Percentiles rank a stretch among this genome's conserved stretches.
These are phyloP conservation scores for Picea abies DNA, from an alignment of 83 land plant species.

Conservation along the genomic window DNA sequence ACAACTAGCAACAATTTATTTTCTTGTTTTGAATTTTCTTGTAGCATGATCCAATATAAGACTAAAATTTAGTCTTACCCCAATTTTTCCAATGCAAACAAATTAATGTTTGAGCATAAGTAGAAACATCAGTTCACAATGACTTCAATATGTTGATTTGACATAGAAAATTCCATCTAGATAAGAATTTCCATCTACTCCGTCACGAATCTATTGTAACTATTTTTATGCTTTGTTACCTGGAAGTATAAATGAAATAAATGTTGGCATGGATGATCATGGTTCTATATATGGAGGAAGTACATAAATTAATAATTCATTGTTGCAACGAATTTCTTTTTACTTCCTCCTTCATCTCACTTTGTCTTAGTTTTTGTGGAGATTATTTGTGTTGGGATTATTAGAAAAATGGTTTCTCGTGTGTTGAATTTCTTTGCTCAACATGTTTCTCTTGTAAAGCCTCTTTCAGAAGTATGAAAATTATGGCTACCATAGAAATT, in stretches of 20 bases:
- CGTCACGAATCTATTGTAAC: too few relatives aligned
- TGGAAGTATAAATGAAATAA: constrained; percentile 23
- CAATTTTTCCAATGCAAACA: too few relatives aligned
- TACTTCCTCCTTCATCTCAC: constrained; percentile 54
- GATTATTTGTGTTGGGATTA: constrained; percentile 75
- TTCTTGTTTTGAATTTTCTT: too few relatives aligned
- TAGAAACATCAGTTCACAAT: too few relatives aligned
- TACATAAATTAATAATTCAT: background rate
- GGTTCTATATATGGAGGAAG: constrained; percentile 31
- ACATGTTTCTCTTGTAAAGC: constrained; percentile 86
- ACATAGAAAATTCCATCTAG: too few relatives aligned
- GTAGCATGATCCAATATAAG: too few relatives aligned
- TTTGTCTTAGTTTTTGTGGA: constrained; percentile 45
- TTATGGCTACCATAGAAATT: constrained; percentile 27
- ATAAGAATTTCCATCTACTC: too few relatives aligned
- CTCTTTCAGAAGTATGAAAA: constrained; percentile 93
- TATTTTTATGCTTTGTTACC: too few relatives aligned
- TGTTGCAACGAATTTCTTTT: constrained; percentile 87
- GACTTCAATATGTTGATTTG: too few relatives aligned
- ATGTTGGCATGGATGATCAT: constrained; percentile 70
- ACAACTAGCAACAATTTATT: too few relatives aligned
- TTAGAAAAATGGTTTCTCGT: constrained; percentile 87
- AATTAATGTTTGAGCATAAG: too few relatives aligned
- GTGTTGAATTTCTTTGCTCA: constrained; percentile 80
- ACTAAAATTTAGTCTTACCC: too few relatives aligned